phyloP scores from a whole-genome alignment of 2,329 filamentous ascomycete genomes.

The Fusarium sp. region DNA sequence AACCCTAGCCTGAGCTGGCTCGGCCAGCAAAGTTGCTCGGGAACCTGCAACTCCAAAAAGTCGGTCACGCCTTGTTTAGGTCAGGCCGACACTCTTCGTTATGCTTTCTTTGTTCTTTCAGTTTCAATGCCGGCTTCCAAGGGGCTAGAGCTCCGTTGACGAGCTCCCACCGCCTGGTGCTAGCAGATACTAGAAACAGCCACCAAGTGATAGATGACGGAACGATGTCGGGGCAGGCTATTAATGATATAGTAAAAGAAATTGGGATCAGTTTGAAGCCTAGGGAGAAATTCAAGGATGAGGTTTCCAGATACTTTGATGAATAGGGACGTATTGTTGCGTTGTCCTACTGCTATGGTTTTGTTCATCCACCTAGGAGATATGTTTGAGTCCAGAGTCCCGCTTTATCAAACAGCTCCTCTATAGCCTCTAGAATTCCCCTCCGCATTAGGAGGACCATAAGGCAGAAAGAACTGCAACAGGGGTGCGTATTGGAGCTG shows the following conservation, averaged over 20 bases:
- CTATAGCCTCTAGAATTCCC: constrained; percentile 26
- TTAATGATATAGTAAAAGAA: constrained; percentile 1
- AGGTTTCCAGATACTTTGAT: constrained; percentile 30
- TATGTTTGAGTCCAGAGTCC: constrained; percentile 32
- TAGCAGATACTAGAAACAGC: constrained; percentile 35
- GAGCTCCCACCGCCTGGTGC: constrained; percentile 40
- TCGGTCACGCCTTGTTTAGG: constrained; percentile 35
- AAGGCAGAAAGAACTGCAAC: constrained; percentile 29
- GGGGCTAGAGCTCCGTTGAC: constrained; percentile 30
- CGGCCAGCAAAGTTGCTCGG: constrained; percentile 22
- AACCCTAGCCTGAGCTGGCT: constrained; percentile 24
- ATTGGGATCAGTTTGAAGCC: constrained; percentile 21
- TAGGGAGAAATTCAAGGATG: constrained; percentile 23
- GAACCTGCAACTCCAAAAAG: constrained; percentile 36
- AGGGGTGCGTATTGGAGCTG: constrained; percentile 33
- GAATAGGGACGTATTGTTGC: constrained; percentile 20
- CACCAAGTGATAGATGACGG: constrained; percentile 45
- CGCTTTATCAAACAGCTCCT: constrained; percentile 40
- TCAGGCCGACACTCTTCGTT: constrained; percentile 14
- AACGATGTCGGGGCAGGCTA: constrained; percentile 18
- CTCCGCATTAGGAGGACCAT: constrained; percentile 36
- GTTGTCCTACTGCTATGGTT: constrained; percentile 38
- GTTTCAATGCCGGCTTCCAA: constrained; percentile 25
- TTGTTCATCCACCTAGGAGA: constrained; percentile 24
- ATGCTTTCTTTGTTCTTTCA: constrained; percentile 37